phyloP scores from a whole-genome alignment of 352 stramenopile genomes.

The Phytopythium chamaehyphon region DNA sequence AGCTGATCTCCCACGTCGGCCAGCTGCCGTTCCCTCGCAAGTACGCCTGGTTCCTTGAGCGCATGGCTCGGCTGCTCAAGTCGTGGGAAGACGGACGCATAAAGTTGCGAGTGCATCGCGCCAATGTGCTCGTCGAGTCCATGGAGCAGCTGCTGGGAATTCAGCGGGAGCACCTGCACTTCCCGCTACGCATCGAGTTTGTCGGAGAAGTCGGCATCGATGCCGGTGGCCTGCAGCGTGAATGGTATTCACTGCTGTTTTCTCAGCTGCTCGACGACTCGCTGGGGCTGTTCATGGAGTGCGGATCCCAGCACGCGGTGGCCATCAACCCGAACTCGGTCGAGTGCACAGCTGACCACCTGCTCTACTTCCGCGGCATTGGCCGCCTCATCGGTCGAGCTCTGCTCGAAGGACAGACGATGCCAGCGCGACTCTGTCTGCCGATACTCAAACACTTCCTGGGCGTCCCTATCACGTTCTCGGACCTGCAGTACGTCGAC shows the following conservation, averaged over 20 bases:
- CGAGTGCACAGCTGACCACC: conserved; percentile 63
- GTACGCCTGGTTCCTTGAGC: conserved; percentile 82
- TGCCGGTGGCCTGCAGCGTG: conserved; percentile 66
- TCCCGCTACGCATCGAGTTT: conserved; percentile 86
- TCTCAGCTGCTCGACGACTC: conserved; percentile 59
- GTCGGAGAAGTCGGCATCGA: conserved; percentile 75
- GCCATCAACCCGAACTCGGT: conserved; percentile 76
- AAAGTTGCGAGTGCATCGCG: conserved; percentile 69
- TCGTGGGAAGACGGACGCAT: conserved; percentile 82
- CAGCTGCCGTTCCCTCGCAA: conserved; percentile 72
- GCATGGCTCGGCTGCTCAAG: conserved; percentile 56
- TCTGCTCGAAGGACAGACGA: conserved; percentile 69
- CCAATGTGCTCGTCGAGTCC: conserved; percentile 72
- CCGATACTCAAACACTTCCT: conserved; percentile 81
- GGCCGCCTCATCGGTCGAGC: conserved; percentile 63
- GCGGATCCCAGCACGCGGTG: conserved; percentile 54
- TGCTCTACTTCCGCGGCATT: conserved; percentile 87
- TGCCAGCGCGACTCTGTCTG: conserved; percentile 65
- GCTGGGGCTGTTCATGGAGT: conserved; percentile 74
- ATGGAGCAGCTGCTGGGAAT: conserved; percentile 81
- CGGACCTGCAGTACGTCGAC: conserved; percentile 78
- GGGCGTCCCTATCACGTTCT: conserved; percentile 78
- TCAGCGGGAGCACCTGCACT: conserved; percentile 69
- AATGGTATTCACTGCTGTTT: conserved; percentile 83
- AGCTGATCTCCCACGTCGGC: conserved; percentile 60